Evolutionary conservation across 176 grass and related monocot species (phyloP).

Genomic region (Carex littledalei): DNA sequence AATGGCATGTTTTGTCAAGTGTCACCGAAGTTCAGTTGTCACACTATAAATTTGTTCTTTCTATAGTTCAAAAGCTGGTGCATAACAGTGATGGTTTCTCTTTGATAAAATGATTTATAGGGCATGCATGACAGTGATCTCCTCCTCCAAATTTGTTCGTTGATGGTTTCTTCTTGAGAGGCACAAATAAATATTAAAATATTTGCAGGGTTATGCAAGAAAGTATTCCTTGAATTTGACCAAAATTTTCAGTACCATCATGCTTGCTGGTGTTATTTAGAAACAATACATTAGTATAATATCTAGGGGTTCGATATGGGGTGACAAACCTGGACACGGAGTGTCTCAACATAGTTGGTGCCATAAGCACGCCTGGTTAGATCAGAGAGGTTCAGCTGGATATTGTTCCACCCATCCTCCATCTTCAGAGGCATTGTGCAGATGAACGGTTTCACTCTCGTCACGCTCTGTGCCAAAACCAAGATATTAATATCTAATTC

Average conservation of each 20-base stretch:
- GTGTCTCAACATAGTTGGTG: conserved; percentile 84
- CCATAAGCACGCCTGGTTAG: conserved; percentile 79
- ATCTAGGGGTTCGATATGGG: background rate
- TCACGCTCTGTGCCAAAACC: conserved; percentile 43
- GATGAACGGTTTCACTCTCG: conserved; percentile 84
- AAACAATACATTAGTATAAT: background rate
- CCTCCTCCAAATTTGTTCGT: no score
- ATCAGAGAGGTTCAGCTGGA: conserved; percentile 76
- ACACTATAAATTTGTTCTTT: background rate
- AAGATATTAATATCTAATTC: background rate
- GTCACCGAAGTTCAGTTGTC: background rate
- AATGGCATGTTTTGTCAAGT: background rate
- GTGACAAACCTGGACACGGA: conserved; percentile 56
- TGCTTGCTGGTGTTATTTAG: background rate
- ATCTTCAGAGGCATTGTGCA: conserved; percentile 88
- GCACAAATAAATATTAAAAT: background rate
- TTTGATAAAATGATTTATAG: background rate
- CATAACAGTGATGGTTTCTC: background rate
- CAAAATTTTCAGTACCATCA: background rate
- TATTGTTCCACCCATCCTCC: conserved; percentile 88
- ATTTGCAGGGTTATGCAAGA: background rate
- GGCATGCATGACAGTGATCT: background rate
- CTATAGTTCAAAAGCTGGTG: background rate
- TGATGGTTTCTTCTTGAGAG: background rate
- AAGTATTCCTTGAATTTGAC: background rate